Percentiles rank a stretch among this genome's conserved stretches.
Evolutionary conservation across 257 asterid genomes (phyloP).

Genomic region (Plantago elongata): DNA sequence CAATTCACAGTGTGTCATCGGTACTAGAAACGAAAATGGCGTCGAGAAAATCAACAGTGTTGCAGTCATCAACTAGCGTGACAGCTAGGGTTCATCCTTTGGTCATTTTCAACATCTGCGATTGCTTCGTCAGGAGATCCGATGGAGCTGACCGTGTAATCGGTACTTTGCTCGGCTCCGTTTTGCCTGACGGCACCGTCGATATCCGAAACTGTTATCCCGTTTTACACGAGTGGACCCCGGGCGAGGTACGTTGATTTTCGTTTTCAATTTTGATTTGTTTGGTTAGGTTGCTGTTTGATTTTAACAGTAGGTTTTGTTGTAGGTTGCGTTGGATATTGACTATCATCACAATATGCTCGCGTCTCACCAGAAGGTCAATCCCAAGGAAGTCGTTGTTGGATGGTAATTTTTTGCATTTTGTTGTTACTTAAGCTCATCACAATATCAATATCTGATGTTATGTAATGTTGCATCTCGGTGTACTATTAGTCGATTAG

Average conservation of each 20-base stretch:
- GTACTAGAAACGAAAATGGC: conserved; percentile 35
- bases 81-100: conserved; percentile 81
- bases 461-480: no score
- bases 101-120: conserved; percentile 81
- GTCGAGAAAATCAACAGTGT: conserved; percentile 48
- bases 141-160: conserved; percentile 91
- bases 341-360: conserved; percentile 95
- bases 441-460: no score
- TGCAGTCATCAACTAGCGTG: conserved; percentile 53
- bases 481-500: no score
- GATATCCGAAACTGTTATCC: conserved; percentile 88
- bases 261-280: background rate
- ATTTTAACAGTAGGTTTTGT: background rate
- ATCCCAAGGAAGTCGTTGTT: conserved; percentile 91
- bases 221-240: conserved; percentile 84
- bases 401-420: conserved; percentile 61
- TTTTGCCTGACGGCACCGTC: conserved; percentile 79
- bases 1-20: background rate
- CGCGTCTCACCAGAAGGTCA: conserved; percentile 86
- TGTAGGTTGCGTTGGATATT: conserved; percentile 89
- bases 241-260: conserved; percentile 62
- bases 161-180: conserved; percentile 92
- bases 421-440: background rate
- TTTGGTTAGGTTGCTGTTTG: background rate
- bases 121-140: conserved; percentile 80